Base-by-base conservation (phyloP, 345 rosid genomes). In the Rhodomyrtus tomentosa region DNA sequence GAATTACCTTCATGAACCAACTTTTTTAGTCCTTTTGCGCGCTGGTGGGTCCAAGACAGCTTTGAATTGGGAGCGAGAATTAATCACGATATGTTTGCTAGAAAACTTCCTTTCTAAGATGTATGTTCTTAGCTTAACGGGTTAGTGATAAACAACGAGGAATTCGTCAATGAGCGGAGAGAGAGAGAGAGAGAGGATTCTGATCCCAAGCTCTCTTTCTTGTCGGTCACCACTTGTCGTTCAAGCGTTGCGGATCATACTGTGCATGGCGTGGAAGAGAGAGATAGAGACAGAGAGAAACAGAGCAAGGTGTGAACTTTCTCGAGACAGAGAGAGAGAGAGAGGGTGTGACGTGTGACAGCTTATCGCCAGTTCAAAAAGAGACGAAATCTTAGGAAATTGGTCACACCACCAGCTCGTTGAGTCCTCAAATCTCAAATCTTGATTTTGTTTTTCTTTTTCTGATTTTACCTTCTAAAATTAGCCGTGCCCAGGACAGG, bases 331-430 rank as follows among this genome's bases (percentile, higher is more conserved):
- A 59, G 74, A 15, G 40, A 6, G 3, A 16, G 22, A n/a, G n/a
- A n/a, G n/a, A n/a, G 16, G 22, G 74, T 4, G 74, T 32, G 42
- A 68, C 8, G 42, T n/a, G 53, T 86, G 91, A 89, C 91, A 90
- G 90, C 86, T 87, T 56, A 88, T 59, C 55, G 85, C 89, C 91
- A 90, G 91, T 87, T 88, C 89, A 88, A 20, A 32, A 36, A 20
- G 45, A 18, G 24, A 36, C 25, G 45, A 68, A 68, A 68, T 36
- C 45, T 5, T 36, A 18, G 45, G 45, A 36, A 68, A 68, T 5
- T 9, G 45, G 45, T 18, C 45, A 45, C 45, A 36, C 79, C 53
- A 51, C 3, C 74, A 59, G 73, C 73, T 29, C 73, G 73, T 51
- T 14, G 53, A 15, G 53, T 14, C 53, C 53, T 14, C 50, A 2